These are phyloP conservation scores for Knufia fluminis DNA, from an alignment of 2,329 filamentous ascomycete genomes.

Conservation along the genomic window DNA sequence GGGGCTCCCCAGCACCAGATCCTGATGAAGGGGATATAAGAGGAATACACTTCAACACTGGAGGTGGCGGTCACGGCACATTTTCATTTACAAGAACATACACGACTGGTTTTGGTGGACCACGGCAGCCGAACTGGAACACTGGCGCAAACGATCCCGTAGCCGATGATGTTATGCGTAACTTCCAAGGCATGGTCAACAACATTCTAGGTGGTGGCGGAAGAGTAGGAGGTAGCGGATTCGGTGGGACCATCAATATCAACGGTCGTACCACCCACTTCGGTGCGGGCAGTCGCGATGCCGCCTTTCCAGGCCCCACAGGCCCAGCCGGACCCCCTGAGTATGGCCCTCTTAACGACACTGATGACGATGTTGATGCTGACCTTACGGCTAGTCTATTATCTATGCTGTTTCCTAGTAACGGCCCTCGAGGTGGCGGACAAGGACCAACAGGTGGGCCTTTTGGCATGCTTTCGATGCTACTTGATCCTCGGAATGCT, in stretches of 20 bases:
- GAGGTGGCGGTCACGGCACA: conserved; percentile 15
- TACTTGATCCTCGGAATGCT: conserved; percentile 32
- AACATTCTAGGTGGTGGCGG: conserved; percentile 6
- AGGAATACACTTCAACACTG: conserved; percentile 19
- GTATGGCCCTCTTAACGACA: neutral
- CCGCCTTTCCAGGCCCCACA: neutral
- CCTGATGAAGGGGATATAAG: conserved; percentile 35
- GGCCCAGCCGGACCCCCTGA: neutral
- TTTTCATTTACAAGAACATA: conserved; percentile 19
- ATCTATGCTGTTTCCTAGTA: conserved; percentile 17
- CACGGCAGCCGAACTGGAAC: conserved; percentile 4
- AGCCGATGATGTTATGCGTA: conserved; percentile 8
- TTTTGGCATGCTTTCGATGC: conserved; percentile 36
- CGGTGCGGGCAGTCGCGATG: neutral
- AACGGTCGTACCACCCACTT: conserved; percentile 1
- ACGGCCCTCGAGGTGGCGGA: conserved; percentile 1
- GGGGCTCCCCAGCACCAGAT: conserved; percentile 38
- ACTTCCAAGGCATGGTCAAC: conserved; percentile 9
- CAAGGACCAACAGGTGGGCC: conserved; percentile 25
- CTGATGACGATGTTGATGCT: neutral
- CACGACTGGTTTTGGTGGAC: conserved; percentile 8
- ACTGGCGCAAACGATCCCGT: neutral
- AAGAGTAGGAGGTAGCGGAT: neutral
- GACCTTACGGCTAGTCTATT: conserved; percentile 13
- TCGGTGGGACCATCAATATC: conserved; percentile 2